phyloP scores from a whole-genome alignment of 805 yeast genomes.

The Cyberlindnera subsufficiens region DNA sequence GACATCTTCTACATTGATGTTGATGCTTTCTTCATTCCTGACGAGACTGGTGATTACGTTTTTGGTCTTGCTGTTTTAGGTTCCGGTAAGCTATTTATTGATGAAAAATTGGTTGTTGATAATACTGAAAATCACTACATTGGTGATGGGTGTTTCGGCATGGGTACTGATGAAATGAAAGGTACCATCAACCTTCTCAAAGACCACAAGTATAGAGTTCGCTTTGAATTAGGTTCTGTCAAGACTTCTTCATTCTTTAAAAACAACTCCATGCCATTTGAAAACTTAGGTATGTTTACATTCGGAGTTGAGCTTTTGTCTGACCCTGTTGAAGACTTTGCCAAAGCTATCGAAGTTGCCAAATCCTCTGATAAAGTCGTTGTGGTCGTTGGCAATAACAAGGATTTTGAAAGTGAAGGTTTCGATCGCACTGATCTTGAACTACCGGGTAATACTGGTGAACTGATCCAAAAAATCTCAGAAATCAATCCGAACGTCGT shows the following conservation, averaged over 20 bases:
- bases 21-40: slow-evolving; percentile 41
- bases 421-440: slow-evolving; percentile 47
- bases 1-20: slow-evolving; percentile 39
- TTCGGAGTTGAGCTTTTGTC: slow-evolving; percentile 28
- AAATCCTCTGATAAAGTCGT: slow-evolving; percentile 46
- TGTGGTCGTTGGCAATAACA: slow-evolving; percentile 44
- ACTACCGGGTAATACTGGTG: slow-evolving; percentile 44
- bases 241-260: too few species aligned
- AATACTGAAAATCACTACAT: slow-evolving; percentile 44
- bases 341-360: slow-evolving; percentile 43
- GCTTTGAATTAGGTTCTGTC: slow-evolving; percentile 45
- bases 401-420: slow-evolving; percentile 60
- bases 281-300: slow-evolving; percentile 14
- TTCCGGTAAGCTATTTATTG: slow-evolving; percentile 47
- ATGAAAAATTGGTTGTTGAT: slow-evolving; percentile 49
- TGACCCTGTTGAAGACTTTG: slow-evolving; percentile 27
- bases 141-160: slow-evolving; percentile 47
- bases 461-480: slow-evolving; percentile 39
- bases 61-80: slow-evolving; percentile 50
- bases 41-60: slow-evolving; percentile 40
- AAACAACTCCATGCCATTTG: too few species aligned
- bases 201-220: slow-evolving; percentile 40
- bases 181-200: slow-evolving; percentile 32
- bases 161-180: slow-evolving; percentile 48
- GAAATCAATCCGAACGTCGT: slow-evolving; percentile 46